Conservation (phyloP, 371 early-diverging fungal genomes). For the Pancytospora philotis region DNA sequence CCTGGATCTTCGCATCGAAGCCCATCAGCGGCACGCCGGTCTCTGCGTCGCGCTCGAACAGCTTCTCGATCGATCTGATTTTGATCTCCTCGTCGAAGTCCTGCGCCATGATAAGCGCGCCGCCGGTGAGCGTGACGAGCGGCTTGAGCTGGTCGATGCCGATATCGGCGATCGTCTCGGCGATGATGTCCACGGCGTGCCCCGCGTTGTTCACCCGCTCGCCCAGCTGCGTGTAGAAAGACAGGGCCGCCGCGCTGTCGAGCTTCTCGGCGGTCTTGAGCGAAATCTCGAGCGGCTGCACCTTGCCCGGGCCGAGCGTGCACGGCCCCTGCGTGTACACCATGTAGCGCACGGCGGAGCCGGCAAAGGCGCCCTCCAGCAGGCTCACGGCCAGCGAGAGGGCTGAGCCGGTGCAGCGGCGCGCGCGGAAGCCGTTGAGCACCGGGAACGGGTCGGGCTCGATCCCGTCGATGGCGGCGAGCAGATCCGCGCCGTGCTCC, state of each 20-base stretch:
- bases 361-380: conserved; percentile 65
- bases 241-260: conserved; percentile 8
- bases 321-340: conserved; percentile 90
- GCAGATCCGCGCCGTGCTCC: conserved; percentile 80
- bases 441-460: conserved; percentile 97
- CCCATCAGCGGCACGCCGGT: conserved; percentile 77
- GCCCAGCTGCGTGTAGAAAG: conserved; percentile 80
- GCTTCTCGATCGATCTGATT: conserved; percentile 51
- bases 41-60: conserved; percentile 71
- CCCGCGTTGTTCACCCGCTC: conserved; percentile 73
- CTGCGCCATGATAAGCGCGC: conserved; percentile 83
- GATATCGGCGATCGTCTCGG: conserved; percentile 80
- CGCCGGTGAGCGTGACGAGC: conserved; percentile 78
- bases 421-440: conserved; percentile 74
- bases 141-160: conserved; percentile 91
- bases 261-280: conserved; percentile 68
- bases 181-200: conserved; percentile 75
- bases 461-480: conserved; percentile 79
- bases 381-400: conserved; percentile 83
- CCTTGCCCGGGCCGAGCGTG: conserved; percentile 91
- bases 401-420: conserved; percentile 92
- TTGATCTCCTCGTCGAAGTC: conserved; percentile 58
- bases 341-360: conserved; percentile 80
- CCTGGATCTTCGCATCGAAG: conserved; percentile 92
- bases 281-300: conserved; percentile 78